These are phyloP conservation scores for Arctostaphylos glauca DNA, from an alignment of 148 eudicot genomes.

Conservation along the genomic window DNA sequence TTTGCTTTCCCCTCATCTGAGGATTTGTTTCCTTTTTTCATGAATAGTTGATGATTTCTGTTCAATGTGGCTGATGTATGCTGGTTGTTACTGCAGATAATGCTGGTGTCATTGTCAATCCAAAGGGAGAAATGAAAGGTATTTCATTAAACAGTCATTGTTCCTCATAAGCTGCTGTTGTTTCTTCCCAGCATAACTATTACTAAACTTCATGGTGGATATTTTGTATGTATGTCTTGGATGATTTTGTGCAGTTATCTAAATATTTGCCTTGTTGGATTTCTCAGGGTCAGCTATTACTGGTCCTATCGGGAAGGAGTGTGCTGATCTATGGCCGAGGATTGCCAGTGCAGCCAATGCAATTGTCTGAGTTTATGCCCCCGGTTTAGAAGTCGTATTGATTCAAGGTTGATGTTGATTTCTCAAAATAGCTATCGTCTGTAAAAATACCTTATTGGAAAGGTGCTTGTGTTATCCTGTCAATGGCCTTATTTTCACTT, in stretches of 20 bases:
- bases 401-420: not conserved
- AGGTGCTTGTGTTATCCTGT: not conserved
- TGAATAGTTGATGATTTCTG: not conserved
- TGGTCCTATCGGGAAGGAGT: constrained; percentile 56
- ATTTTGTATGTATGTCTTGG: not conserved
- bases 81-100: constrained; percentile 36
- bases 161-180: not conserved
- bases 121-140: constrained; percentile 71
- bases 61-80: not conserved
- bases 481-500: not conserved
- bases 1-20: not conserved
- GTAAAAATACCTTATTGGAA: not conserved
- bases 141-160: not conserved
- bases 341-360: constrained; percentile 51
- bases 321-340: constrained; percentile 33
- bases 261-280: no score
- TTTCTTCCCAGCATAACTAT: not conserved
- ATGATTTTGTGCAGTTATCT: no score
- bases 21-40: not conserved
- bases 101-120: constrained; percentile 62
- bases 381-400: not conserved
- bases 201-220: not conserved
- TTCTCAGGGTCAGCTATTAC: constrained; percentile 49
- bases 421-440: not conserved
- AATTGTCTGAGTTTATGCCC: constrained; percentile 30